Conservation (phyloP, 306 rosid species). For the Crotalaria pallida region DNA sequence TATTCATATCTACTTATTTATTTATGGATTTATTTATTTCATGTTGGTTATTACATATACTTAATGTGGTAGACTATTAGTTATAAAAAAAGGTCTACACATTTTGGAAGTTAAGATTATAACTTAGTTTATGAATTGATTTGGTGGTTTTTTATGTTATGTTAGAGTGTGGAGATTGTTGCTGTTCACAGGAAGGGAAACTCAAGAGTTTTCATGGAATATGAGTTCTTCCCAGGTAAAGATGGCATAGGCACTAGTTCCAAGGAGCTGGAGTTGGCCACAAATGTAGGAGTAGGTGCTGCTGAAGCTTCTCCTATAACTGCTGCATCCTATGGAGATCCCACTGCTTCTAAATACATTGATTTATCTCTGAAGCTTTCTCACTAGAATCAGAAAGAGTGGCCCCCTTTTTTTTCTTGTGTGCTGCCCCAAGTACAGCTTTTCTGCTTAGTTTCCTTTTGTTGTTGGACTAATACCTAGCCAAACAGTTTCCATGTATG, state of each 20-base stretch:
- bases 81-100: not conserved
- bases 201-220: conserved; percentile 57
- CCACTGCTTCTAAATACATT: conserved; percentile 41
- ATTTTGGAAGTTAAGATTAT: not conserved
- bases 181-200: conserved; percentile 68
- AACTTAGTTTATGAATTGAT: not conserved
- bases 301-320: conserved; percentile 46
- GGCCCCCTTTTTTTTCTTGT: not conserved
- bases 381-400: conserved; percentile 31
- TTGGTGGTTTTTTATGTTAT: not conserved
- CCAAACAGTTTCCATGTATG: conserved; percentile 13
- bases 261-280: conserved; percentile 37
- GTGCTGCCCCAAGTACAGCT: conserved; percentile 17
- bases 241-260: conserved; percentile 37
- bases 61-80: not conserved
- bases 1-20: too few relatives aligned
- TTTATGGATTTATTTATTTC: not conserved
- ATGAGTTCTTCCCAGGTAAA: conserved; percentile 65
- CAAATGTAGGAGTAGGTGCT: conserved; percentile 30
- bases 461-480: conserved; percentile 18
- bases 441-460: conserved; percentile 32
- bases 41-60: not conserved
- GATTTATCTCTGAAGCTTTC: conserved; percentile 90
- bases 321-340: conserved; percentile 30
- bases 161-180: conserved; percentile 55